Base-by-base conservation (phyloP, 2,329 filamentous ascomycete species). In the Aspergillus aculeatinus region DNA sequence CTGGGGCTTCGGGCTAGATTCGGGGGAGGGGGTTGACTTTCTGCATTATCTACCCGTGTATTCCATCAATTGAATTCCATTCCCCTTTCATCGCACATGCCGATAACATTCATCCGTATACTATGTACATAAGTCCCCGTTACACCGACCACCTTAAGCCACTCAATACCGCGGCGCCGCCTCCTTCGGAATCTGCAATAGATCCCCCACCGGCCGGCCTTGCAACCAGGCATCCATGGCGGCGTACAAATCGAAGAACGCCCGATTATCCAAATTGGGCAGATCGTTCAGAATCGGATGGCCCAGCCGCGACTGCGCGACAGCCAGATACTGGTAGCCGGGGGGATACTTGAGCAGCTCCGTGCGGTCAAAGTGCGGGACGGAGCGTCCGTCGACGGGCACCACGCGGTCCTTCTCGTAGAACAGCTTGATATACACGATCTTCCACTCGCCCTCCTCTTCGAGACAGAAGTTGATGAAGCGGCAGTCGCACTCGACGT, bases 1-100 rank as follows among this genome's bases (percentile, higher is more conserved):
- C 69, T 27, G 74, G 74, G 16, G 74, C 74, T 9, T 76, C 75
- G 12, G 73, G 75, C 4, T 77, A 27, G 61, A 3, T 14, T 35
- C 14, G 7, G 27, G 27, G 27, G 6, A 1, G 7, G 27, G 27
- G 27, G 6, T 10, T 29, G 27, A 3, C 27, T 10, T 27, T 1
- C 7, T 27, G 27, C 27, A 9, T 27, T 9, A 6, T 27, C 7
- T 27, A 27, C 7, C 1, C 27, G 9, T 27, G 1, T 27, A 27
- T 27, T 27, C 25, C 25, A 7, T 27, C 7, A 27, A 27, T 23
- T 23, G 4, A 23, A 23, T 4, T 23, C 23, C 4, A 4, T 4
- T 23, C 3, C 23, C 23, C 23, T 23, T 23, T 23, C 23, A 23
- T 23, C 23, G 23, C 23, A 23, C 23, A 23, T 23, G 23, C 23